Conservation (phyloP, 73 alveolate species). For the Diophrys sp. region DNA sequence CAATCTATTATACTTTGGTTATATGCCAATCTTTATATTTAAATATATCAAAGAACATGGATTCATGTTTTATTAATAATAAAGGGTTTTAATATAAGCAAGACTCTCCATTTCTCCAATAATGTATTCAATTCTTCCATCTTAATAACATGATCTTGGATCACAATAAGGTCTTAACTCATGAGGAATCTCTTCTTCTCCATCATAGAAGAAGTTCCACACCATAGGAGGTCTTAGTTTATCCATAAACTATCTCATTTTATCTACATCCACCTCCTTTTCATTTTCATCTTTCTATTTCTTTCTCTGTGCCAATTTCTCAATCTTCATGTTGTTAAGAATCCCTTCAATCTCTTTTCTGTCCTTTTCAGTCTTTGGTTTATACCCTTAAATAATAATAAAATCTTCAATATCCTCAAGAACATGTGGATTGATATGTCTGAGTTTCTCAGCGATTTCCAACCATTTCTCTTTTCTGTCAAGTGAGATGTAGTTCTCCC, state of each 20-base stretch:
- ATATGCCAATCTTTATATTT: too few species aligned
- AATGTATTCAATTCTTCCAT: conserved; percentile 37
- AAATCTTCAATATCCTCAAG: conserved; percentile 65
- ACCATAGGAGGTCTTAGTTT: conserved; percentile 46
- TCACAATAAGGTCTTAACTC: conserved; percentile 32
- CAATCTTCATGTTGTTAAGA: conserved; percentile 7
- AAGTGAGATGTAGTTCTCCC: conserved; percentile 66
- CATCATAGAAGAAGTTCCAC: conserved; percentile 59
- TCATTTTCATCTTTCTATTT: conserved; percentile 37
- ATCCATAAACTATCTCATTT: conserved; percentile 35
- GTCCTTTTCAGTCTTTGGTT: conserved; percentile 18
- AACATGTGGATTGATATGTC: conserved; percentile 59
- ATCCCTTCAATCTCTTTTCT: conserved; percentile 28
- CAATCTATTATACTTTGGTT: too few species aligned
- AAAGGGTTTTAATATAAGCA: too few species aligned
- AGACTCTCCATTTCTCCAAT: conserved; percentile 15
- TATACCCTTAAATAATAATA: conserved; percentile 42
- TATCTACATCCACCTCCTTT: conserved; percentile 16
- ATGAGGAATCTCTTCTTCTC: conserved; percentile 30
- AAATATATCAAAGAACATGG: too few species aligned
- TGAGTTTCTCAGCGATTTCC: conserved; percentile 45
- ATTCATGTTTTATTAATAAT: too few species aligned
- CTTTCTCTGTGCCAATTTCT: conserved; percentile 2
- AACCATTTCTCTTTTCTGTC: conserved; percentile 55
- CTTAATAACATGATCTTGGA: conserved; percentile 54